Conservation (phyloP, 1,284 basidiomycete genomes). For the Peniophora sp. region DNA sequence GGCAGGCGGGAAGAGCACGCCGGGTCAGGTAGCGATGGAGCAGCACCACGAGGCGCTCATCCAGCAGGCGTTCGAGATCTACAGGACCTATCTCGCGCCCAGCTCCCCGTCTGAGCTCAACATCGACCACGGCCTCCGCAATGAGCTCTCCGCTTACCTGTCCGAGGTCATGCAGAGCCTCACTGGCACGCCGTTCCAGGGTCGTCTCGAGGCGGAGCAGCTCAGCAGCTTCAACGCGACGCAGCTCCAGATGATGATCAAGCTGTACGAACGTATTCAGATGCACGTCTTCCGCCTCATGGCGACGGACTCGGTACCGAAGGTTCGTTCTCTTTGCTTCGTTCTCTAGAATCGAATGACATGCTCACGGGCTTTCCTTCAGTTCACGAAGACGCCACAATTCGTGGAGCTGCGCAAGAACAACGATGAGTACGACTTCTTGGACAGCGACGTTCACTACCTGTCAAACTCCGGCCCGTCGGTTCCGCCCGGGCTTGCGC, state of each 20-base stretch:
- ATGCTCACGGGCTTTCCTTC: too few species aligned
- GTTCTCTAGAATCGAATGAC: too few species aligned
- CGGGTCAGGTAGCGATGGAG: conserved; percentile 89
- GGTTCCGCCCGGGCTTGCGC: conserved; percentile 58
- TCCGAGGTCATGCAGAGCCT: conserved; percentile 75
- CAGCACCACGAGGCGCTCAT: conserved; percentile 94
- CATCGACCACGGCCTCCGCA: conserved; percentile 94
- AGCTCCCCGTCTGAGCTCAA: conserved; percentile 95
- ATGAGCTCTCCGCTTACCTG: conserved; percentile 90
- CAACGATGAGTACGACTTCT: conserved; percentile 62
- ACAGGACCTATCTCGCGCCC: conserved; percentile 92
- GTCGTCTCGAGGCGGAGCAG: conserved; percentile 73
- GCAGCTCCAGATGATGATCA: conserved; percentile 90
- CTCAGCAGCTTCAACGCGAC: conserved; percentile 80
- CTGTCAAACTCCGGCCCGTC: conserved; percentile 32
- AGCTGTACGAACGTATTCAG: conserved; percentile 93
- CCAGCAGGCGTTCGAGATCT: conserved; percentile 90
- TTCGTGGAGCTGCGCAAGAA: conserved; percentile 71
- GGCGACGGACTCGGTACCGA: conserved; percentile 96
- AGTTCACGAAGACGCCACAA: conserved; percentile 81
- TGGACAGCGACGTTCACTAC: conserved; percentile 44
- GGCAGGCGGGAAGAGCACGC: conserved; percentile 40
- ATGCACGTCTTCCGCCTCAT: conserved; percentile 94
- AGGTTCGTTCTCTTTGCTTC: conserved; percentile 38
- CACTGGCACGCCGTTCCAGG: conserved; percentile 72